Evolutionary conservation across 805 yeast species (phyloP), one percentile per base, ranked within the genome.

Genomic region (Suhomyces pyralidae): DNA sequence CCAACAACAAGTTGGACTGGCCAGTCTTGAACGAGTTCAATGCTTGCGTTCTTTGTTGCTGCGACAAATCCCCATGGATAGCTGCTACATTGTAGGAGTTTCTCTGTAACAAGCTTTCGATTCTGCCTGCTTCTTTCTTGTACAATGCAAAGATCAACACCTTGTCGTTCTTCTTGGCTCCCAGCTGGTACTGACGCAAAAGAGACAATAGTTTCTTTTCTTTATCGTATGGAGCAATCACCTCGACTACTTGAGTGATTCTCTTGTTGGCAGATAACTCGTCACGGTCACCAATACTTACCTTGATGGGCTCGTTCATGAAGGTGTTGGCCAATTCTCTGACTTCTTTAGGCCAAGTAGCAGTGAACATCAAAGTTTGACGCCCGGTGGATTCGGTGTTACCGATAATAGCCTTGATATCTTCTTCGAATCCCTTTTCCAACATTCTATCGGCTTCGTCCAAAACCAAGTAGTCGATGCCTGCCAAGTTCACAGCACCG

Each of bases 291-390:
- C 99, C 99, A 65, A 94, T 88, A 43, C 94, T 85, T 42, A 94
- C 88, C 70, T 89, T 91, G 47, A 90, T 90, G n/a, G 97, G 96
- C 26, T 69, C 59, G 20, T 80, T 82, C 96, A 94, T 88, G 71
- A 87, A 94, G 6, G 87, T 81, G 17, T 84, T 66, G 7, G 99
- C 99, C 57, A 94, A 79, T 58, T 90, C 96, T 66, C 98, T 85
- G 34, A 94, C 98, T 73, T 93, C 96, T 62, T 88, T 89, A n/a
- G 99, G 99, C 99, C 99, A 94, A 1, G 99, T 94, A n/a, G 99
- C 99, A 8, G 99, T 93, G 73, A 94, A 94, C 98, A 94, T 94
- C 58, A 94, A 79, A 0, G 99, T 94, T 72, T 93, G 98, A 74
- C 98, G 80, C 26, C 79, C 62, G 9, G 51, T 40, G 22, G 58